phyloP scores from a whole-genome alignment of 164 flowering plant genomes.

The Macadamia integrifolia region DNA sequence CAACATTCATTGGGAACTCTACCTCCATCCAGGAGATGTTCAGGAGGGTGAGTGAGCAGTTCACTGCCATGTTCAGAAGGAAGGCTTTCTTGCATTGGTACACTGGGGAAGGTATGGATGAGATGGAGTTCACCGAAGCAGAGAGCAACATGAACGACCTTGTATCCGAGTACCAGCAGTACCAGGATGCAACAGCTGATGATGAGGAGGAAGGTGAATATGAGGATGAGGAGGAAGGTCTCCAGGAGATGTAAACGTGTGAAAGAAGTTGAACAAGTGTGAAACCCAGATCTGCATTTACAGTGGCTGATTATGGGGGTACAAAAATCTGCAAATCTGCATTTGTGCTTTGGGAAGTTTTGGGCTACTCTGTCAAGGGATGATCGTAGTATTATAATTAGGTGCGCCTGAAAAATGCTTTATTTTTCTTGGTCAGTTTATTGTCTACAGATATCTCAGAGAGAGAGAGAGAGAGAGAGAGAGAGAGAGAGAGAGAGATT shows the following conservation, averaged over 20 bases:
- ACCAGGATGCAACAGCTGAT: conserved; percentile 17
- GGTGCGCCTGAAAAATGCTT: no score
- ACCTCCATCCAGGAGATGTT: conserved; percentile 22
- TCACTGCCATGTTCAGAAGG: conserved; percentile 21
- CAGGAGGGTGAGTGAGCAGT: conserved; percentile 21
- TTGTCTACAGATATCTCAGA: no score
- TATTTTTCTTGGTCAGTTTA: no score
- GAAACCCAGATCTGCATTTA: no score
- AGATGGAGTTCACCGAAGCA: conserved; percentile 19
- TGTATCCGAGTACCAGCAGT: conserved; percentile 21
- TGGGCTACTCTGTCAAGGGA: background rate
- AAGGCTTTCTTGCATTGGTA: conserved; percentile 23
- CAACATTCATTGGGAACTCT: conserved; percentile 18
- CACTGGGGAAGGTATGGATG: conserved; percentile 20
- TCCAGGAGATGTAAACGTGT: conserved; percentile 13
- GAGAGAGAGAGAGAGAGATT: no score
- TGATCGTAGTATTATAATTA: no score
- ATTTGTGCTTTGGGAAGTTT: background rate
- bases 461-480: no score
- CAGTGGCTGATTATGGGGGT: background rate
- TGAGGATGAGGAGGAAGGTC: conserved; percentile 11
- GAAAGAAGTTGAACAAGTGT: no score
- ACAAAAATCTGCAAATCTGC: no score
- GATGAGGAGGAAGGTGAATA: conserved; percentile 17
- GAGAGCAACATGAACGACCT: conserved; percentile 22